These are phyloP conservation scores for Cenchrus americanus DNA, from an alignment of 176 grass and related monocot species.

Conservation along the genomic window DNA sequence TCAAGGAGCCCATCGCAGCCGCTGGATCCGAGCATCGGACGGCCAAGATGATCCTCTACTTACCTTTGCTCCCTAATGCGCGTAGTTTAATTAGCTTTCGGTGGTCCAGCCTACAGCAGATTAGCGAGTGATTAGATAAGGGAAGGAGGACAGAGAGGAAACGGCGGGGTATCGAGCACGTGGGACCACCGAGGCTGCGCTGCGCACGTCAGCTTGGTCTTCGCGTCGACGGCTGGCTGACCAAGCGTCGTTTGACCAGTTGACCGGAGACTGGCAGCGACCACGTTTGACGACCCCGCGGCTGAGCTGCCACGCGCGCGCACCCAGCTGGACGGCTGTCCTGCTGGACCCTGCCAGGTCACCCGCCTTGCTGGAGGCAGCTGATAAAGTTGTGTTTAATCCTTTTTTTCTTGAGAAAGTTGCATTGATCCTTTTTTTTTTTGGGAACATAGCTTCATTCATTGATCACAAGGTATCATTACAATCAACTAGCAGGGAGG, in stretches of 20 bases:
- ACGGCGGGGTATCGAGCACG: constrained; percentile 10
- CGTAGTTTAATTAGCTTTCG: constrained; percentile 32
- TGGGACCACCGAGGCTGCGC: neutral
- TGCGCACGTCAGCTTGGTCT: constrained; percentile 6
- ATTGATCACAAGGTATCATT: too few relatives aligned
- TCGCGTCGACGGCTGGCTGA: constrained; percentile 3
- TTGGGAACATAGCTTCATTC: too few relatives aligned
- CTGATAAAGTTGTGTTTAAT: neutral
- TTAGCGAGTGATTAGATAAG: neutral
- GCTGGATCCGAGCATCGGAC: neutral
- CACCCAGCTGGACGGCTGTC: too few relatives aligned
- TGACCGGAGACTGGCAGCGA: neutral
- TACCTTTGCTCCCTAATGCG: neutral
- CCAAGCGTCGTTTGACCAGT: neutral
- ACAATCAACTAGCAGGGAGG: too few relatives aligned
- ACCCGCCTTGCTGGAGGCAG: neutral
- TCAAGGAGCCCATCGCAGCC: neutral
- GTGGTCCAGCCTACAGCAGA: neutral
- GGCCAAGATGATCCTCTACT: neutral
- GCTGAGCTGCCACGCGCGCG: neutral
- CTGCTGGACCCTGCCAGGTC: neutral
- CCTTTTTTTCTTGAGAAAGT: too few relatives aligned
- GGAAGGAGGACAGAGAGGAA: too few relatives aligned
- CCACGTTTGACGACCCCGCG: neutral
- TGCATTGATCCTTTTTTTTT: too few relatives aligned